phyloP scores from a whole-genome alignment of 192 early-diverging fungal genomes.

The Haplosporangium gracile region DNA sequence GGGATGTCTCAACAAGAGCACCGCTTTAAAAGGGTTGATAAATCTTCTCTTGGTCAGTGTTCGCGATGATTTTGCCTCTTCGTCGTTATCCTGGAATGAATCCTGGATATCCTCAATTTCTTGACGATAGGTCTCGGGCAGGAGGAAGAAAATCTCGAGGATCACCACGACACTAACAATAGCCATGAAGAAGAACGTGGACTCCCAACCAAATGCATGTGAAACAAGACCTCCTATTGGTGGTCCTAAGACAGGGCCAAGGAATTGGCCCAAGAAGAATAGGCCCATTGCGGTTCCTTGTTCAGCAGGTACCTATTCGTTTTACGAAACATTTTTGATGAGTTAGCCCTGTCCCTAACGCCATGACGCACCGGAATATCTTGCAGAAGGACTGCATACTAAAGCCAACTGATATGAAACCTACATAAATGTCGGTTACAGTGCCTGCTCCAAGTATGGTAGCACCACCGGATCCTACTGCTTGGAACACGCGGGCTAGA shows the following conservation, averaged over 20 bases:
- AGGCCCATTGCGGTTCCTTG: constrained; percentile 27
- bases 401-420: background rate
- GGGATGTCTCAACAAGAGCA: constrained; percentile 41
- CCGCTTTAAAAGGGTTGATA: constrained; percentile 39
- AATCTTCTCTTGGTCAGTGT: background rate
- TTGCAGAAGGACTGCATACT: no score
- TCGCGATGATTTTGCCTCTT: background rate
- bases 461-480: constrained; percentile 53
- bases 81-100: background rate
- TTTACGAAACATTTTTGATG: no score
- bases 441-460: constrained; percentile 57
- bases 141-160: constrained; percentile 36
- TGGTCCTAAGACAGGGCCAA: constrained; percentile 23
- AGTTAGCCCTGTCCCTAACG: no score
- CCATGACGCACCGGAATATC: no score
- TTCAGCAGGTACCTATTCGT: constrained; percentile 13
- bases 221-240: constrained; percentile 58
- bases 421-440: constrained; percentile 26
- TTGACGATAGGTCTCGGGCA: constrained; percentile 55
- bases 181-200: constrained; percentile 57
- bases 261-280: constrained; percentile 24
- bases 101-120: constrained; percentile 17
- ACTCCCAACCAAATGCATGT: constrained; percentile 39
- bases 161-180: constrained; percentile 38
- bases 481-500: constrained; percentile 55